Conservation (phyloP, 2,329 filamentous ascomycete species). For the Fusarium coffeatum region DNA sequence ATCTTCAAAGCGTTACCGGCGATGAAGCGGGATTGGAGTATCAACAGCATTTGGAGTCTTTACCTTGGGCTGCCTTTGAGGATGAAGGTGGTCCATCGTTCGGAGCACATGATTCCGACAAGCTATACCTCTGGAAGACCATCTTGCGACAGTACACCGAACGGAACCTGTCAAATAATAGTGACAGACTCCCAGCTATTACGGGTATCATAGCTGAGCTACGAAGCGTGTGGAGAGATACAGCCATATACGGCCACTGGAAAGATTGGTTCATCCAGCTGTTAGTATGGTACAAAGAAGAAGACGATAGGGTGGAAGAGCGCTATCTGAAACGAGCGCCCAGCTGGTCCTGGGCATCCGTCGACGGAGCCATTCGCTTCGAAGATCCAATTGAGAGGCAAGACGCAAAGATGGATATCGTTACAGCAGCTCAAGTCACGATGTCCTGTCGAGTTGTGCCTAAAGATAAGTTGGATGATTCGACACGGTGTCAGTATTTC, state of each 20-base stretch:
- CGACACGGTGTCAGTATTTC: not conserved
- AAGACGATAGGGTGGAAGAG: rapidly evolving
- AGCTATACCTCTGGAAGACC: rapidly evolving
- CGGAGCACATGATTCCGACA: not conserved
- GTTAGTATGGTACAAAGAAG: not conserved
- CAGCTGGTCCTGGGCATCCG: not conserved
- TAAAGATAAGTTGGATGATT: rapidly evolving
- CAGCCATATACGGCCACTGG: constrained; percentile 5
- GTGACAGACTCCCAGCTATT: not conserved
- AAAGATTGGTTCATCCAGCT: constrained; percentile 1
- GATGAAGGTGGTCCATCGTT: not conserved
- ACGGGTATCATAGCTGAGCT: not conserved
- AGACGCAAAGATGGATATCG: not conserved
- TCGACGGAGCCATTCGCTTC: not conserved
- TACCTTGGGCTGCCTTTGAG: not conserved
- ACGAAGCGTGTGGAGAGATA: not conserved
- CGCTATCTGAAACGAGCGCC: not conserved
- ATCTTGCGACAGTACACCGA: not conserved
- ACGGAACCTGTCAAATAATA: rapidly evolving
- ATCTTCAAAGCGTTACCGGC: not conserved
- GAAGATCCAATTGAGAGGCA: rapidly evolving
- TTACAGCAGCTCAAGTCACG: rapidly evolving
- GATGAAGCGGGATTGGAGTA: rapidly evolving
- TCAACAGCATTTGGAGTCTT: not conserved
- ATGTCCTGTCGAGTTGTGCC: not conserved